Conservation (phyloP, 2,329 filamentous ascomycete species). For the Didymella sp. region DNA sequence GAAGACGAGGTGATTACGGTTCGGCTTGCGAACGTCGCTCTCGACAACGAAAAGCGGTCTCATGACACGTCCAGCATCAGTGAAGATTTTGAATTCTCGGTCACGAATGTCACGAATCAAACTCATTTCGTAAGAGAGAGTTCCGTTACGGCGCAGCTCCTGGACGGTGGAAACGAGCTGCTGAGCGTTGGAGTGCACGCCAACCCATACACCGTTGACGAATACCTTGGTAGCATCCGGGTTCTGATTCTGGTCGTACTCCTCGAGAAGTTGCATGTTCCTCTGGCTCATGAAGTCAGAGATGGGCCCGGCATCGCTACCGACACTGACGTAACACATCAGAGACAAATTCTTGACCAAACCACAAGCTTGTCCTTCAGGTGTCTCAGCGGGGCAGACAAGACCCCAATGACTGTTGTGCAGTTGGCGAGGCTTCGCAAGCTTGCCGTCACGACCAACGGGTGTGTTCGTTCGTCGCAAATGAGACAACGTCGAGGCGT, state of each 20-base stretch:
- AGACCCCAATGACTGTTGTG: constrained; percentile 99
- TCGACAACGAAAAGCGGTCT: constrained; percentile 93
- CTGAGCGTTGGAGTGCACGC: constrained; percentile 87
- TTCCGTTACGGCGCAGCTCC: constrained; percentile 77
- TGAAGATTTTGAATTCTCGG: constrained; percentile 98
- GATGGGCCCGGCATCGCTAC: constrained; percentile 87
- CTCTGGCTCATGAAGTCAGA: constrained; percentile 94
- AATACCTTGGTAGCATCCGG: constrained; percentile 97
- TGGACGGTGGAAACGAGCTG: constrained; percentile 82
- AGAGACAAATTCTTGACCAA: constrained; percentile 96
- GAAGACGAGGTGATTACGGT: constrained; percentile 78
- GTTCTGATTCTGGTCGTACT: constrained; percentile 73
- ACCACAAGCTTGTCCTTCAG: constrained; percentile 97
- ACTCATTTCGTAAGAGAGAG: constrained; percentile 90
- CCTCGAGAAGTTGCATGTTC: constrained; percentile 95
- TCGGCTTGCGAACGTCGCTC: constrained; percentile 76
- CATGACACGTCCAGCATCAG: constrained; percentile 93
- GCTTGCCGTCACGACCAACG: constrained; percentile 95
- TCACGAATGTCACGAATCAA: constrained; percentile 96
- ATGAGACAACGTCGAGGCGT: constrained; percentile 95
- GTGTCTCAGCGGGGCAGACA: constrained; percentile 96
- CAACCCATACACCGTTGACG: constrained; percentile 97
- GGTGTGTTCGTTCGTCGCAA: constrained; percentile 96
- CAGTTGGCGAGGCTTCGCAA: constrained; percentile 95
- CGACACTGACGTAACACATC: constrained; percentile 98